These are phyloP conservation scores for Purshia tridentata DNA, from an alignment of 306 rosid genomes.

Conservation along the genomic window DNA sequence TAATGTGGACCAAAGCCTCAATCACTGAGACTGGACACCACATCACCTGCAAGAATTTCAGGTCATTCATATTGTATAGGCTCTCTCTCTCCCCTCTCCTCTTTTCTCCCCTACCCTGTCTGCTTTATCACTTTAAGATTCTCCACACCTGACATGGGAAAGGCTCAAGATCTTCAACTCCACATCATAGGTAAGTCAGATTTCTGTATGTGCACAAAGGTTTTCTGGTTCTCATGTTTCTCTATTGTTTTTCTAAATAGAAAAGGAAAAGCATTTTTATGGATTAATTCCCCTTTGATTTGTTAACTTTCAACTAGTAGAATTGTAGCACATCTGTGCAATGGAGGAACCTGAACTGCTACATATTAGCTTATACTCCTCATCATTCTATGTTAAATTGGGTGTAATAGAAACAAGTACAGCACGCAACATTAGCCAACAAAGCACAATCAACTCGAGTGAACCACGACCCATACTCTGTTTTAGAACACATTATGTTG, in stretches of 20 bases:
- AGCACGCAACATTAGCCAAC: too few species aligned
- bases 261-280: not conserved
- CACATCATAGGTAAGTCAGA: constrained; percentile 13
- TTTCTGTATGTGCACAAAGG: not conserved
- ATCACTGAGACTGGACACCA: not conserved
- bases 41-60: not conserved
- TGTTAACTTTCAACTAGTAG: not conserved
- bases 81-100: not conserved
- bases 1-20: not conserved
- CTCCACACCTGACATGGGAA: constrained; percentile 17
- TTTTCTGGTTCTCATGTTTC: not conserved
- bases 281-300: not conserved
- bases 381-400: not conserved
- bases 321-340: not conserved
- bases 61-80: not conserved
- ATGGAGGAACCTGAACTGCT: not conserved
- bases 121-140: not conserved
- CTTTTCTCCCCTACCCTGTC: not conserved
- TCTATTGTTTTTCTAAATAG: not conserved
- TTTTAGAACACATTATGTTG: not conserved
- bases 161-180: constrained; percentile 12
- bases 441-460: too few species aligned
- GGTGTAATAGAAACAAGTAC: not conserved
- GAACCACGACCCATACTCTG: too few species aligned
- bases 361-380: too few species aligned